Conservation (phyloP, 2,329 filamentous ascomycete species). For the Geosmithia flava region DNA sequence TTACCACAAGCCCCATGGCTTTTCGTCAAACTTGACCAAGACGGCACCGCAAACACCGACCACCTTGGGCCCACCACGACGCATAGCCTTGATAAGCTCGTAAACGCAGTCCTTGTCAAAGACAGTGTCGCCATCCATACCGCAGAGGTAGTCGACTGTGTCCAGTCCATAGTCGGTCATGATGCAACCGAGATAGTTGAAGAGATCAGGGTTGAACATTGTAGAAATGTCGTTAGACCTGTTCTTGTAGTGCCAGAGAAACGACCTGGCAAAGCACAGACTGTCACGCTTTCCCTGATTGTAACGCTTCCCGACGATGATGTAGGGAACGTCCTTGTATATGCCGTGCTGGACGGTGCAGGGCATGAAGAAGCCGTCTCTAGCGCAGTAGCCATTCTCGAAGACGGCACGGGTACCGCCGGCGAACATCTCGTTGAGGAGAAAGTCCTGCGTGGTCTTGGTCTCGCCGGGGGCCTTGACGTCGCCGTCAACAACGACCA, state of each 20-base stretch:
- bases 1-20: constrained; percentile 29
- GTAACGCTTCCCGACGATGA: constrained; percentile 34
- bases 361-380: constrained; percentile 32
- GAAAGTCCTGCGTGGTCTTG: constrained; percentile 33
- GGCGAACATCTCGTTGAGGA: constrained; percentile 31
- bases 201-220: constrained; percentile 32
- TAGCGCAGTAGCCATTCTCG: constrained; percentile 29
- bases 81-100: constrained; percentile 27
- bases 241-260: constrained; percentile 33
- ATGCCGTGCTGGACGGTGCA: constrained; percentile 27
- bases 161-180: constrained; percentile 24
- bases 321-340: constrained; percentile 31
- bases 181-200: constrained; percentile 24
- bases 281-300: constrained; percentile 38
- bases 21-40: constrained; percentile 29
- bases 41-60: constrained; percentile 36
- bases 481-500: constrained; percentile 35
- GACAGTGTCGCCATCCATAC: constrained; percentile 35
- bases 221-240: constrained; percentile 26
- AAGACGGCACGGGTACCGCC: constrained; percentile 19
- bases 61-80: constrained; percentile 24
- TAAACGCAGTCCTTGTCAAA: constrained; percentile 30
- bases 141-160: constrained; percentile 27
- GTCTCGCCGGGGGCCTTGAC: constrained; percentile 31
- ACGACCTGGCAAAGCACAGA: constrained; percentile 33